Evolutionary conservation across 495 filamentous ascomycete species (phyloP), one percentile per base, ranked within the genome.

Genomic region (Penicillium nucicola): DNA sequence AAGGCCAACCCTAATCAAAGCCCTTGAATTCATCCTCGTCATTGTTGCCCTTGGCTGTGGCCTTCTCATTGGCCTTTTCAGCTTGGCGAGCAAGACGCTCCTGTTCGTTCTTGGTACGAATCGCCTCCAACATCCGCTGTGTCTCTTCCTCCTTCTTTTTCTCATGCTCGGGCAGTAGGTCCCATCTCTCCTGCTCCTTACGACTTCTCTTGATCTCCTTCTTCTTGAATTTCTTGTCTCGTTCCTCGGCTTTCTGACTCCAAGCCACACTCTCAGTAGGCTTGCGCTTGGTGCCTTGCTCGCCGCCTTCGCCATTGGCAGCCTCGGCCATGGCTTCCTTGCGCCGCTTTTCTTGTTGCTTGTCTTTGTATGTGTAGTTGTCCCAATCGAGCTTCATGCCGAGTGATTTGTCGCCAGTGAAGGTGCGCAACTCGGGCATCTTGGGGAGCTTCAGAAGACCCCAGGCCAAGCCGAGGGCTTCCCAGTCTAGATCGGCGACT

Each of bases 341-440:
- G 10, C 92, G 78, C 36, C 80, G 79, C 62, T 84, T 83, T 62
- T 98, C 93, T 22, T 87, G 76, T 23, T 73, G 71, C 58, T 86
- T 88, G 53, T 97, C 92, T 47, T 84, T 83, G 68, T 95, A 97
- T 1, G 83, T 74, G 56, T 84, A 82, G 2, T 54, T 71, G 6
- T 78, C 65, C 70, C 79, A 82, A 53, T 91, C 79, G 5, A 89
- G 49, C 0, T 74, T 64, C 3, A 87, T 65, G 8, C 87, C 87
- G 7, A 90, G 67, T 0, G 73, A 75, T 32, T 78, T 72, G 57
- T 89, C 84, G 30, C 84, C 84, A 0, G 79, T 70, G 61, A 85
- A 90, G 14, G 64, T 79, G 53, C 82, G 84, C 46, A 92, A 66
- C 62, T 98, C 93, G 0, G 95, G 93, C 93, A 98, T 98, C 65